Percentiles rank a stretch among this genome's conserved stretches.
phyloP scores from a whole-genome alignment of 257 asterid species.

The Solanum peruvianum region DNA sequence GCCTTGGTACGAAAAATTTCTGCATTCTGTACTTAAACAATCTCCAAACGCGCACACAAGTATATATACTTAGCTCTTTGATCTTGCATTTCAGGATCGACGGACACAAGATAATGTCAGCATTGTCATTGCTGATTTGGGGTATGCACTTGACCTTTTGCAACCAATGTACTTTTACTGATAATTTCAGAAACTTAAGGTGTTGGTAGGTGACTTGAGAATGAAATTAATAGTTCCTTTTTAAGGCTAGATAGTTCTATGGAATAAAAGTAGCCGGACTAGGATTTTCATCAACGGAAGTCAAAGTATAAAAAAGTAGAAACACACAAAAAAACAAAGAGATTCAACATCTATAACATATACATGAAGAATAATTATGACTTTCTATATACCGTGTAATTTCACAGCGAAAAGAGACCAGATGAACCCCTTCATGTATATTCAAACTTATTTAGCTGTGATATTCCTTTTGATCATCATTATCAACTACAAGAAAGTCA shows the following conservation, averaged over 20 bases:
- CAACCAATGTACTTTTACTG: background rate
- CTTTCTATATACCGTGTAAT: background rate
- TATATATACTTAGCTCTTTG: background rate
- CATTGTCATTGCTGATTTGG: conserved; percentile 82
- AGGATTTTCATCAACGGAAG: background rate
- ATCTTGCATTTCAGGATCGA: conserved; percentile 39
- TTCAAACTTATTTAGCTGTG: background rate
- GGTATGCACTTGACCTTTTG: conserved; percentile 37
- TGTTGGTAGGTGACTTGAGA: background rate
- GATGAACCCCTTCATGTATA: background rate
- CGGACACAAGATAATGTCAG: conserved; percentile 85
- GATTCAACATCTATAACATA: background rate
- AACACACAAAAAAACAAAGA: background rate
- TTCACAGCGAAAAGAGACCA: background rate
- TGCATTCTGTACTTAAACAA: background rate
- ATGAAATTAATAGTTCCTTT: background rate
- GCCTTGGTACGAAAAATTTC: conserved; percentile 53
- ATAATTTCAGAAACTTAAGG: background rate
- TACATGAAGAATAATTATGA: background rate
- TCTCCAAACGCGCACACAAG: background rate
- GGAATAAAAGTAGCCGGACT: background rate
- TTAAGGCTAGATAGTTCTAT: background rate
- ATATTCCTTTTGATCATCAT: background rate
- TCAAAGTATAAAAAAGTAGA: background rate
- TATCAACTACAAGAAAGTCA: background rate